Evolutionary conservation across 768 basidiomycete genomes (phyloP), one percentile per base, ranked within the genome.

Genomic region (Brasilioporus rufonigricans): DNA sequence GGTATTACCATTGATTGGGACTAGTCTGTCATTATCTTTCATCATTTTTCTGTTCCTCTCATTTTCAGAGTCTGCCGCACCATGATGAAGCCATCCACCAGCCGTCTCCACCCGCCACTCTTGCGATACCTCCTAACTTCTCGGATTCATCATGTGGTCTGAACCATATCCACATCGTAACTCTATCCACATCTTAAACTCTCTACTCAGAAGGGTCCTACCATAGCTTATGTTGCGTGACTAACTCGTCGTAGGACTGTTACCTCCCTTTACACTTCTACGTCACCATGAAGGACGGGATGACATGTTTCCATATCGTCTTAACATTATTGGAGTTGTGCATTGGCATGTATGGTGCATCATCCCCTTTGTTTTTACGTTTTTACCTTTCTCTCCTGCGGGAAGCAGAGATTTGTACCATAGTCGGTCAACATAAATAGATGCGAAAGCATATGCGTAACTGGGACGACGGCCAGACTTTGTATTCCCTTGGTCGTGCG

Each of bases 1-100:
- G 89, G 89, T 50, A 73, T 92, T 57, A 74, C 80, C 49, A 87
- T 93, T 59, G 89, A 93, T 57, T 93, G 90, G 90, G 83, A 85
- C 65, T 91, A 63, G 57, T 58, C 47, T 11, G 32, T 43, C 32
- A 3, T 55, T 24, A 16, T 33, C 8, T 48, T 49, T 16, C 16
- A 24, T 33, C 19, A 29, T 35, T 58, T 47, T 5, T 33, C n/a
- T 47, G 5, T 32, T 32, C 44, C 29, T 29, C 45, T 48, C 19
- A 26, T 16, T 47, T 49, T 38, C 55, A 59, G 55, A 51, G 35
- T 36, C 18, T 52, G 24, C 51, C 45, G 44, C 41, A 35, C 23
- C 23, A 14, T 51, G 46, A 26, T 23, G 21, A 40, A 39, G 48
- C 44, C 31, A 9, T 41, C 18, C 35, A 26, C 41, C 44, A 47